These are phyloP conservation scores for Parietaria judaica DNA, from an alignment of 306 rosid genomes.

Conservation along the genomic window DNA sequence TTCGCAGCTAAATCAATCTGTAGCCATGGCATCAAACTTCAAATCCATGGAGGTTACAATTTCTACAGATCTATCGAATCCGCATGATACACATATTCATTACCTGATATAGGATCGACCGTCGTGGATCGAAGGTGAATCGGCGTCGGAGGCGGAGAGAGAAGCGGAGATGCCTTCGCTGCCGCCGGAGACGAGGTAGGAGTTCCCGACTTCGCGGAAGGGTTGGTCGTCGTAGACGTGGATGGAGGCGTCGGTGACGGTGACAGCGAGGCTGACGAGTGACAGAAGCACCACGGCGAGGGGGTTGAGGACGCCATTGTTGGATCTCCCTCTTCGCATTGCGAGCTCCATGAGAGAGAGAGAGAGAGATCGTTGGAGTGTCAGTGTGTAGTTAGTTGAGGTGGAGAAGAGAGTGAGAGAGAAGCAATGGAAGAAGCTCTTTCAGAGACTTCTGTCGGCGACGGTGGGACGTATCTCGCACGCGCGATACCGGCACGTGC, in stretches of 20 bases:
- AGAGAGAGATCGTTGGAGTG: background rate
- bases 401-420: constrained; percentile 7
- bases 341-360: constrained; percentile 8
- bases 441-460: constrained; percentile 10
- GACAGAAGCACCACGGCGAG: constrained; percentile 6
- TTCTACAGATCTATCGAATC: background rate
- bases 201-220: constrained; percentile 73
- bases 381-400: background rate
- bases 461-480: background rate
- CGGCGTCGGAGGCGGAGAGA: constrained; percentile 16
- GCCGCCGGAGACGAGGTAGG: constrained; percentile 90
- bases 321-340: background rate
- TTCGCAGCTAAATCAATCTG: no score
- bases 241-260: constrained; percentile 53
- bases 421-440: constrained; percentile 2
- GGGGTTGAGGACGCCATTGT: background rate
- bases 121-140: constrained; percentile 27
- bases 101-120: constrained; percentile 66
- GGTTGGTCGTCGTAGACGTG: constrained; percentile 56
- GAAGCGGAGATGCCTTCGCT: constrained; percentile 79
- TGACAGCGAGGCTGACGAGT: constrained; percentile 19
- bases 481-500: background rate
- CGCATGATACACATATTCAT: background rate
- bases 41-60: background rate
- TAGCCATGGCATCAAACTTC: no score